Conservation (phyloP, 2,329 filamentous ascomycete species). For the Talaromyces amestolkiae region DNA sequence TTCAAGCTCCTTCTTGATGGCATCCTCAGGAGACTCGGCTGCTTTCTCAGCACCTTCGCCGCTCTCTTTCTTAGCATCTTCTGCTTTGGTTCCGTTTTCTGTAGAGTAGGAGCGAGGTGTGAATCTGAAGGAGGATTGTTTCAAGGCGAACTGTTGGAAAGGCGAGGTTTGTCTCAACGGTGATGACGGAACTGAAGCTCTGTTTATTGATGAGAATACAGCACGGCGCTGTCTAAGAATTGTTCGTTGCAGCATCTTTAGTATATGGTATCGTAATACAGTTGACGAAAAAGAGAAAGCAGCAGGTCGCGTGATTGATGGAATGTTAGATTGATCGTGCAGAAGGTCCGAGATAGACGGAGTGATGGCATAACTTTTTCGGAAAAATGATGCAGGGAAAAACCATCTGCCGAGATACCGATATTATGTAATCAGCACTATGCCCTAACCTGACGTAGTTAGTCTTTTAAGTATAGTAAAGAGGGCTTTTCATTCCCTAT, state of each 20-base stretch:
- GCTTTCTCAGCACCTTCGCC: constrained; percentile 44
- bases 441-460: background rate
- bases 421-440: constrained; percentile 18
- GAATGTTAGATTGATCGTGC: background rate
- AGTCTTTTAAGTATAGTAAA: too few species aligned
- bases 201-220: constrained; percentile 35
- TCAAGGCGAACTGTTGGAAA: constrained; percentile 32
- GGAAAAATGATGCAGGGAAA: constrained; percentile 15
- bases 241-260: constrained; percentile 44
- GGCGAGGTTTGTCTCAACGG: constrained; percentile 36
- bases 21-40: constrained; percentile 45
- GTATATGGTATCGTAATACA: background rate
- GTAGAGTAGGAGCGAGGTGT: constrained; percentile 45
- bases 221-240: constrained; percentile 44
- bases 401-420: constrained; percentile 14
- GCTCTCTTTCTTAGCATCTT: constrained; percentile 38
- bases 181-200: constrained; percentile 34
- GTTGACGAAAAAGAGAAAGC: constrained; percentile 10
- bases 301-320: constrained; percentile 4
- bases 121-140: constrained; percentile 34
- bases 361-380: constrained; percentile 13
- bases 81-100: constrained; percentile 28
- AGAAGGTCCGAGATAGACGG: background rate
- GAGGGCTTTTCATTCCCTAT: too few species aligned
- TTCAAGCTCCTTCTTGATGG: constrained; percentile 65